A percentile compares a stretch with the other conserved stretches of the same genome.
These are phyloP conservation scores for Pyricularia pennisetigena DNA, from an alignment of 2,329 filamentous ascomycete species.

Conservation along the genomic window DNA sequence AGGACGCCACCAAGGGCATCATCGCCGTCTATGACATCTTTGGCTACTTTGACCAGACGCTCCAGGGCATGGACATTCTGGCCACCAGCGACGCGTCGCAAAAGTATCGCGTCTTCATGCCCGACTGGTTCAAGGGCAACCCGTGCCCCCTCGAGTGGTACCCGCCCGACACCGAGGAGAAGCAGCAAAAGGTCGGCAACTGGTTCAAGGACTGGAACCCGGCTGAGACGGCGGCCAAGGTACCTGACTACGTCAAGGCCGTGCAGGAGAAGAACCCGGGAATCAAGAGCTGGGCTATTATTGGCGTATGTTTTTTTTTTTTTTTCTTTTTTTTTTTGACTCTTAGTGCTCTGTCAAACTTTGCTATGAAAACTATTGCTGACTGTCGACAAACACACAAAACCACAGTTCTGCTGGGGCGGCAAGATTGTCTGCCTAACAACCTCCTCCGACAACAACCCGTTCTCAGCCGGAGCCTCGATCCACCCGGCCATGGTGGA, in stretches of 20 bases:
- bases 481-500: conserved; percentile 57
- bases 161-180: conserved; percentile 55
- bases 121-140: conserved; percentile 79
- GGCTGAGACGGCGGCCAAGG: conserved; percentile 32
- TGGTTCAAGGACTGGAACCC: conserved; percentile 48
- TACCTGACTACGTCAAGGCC: conserved; percentile 46
- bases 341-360: conserved; percentile 5
- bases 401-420: conserved; percentile 52
- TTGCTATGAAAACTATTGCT: background rate
- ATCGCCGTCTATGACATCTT: conserved; percentile 59
- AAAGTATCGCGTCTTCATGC: conserved; percentile 81
- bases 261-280: conserved; percentile 39
- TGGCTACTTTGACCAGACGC: conserved; percentile 59
- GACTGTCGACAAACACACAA: conserved; percentile 12
- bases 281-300: conserved; percentile 48
- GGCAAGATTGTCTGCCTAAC: conserved; percentile 53
- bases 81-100: conserved; percentile 42
- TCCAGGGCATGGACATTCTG: conserved; percentile 62
- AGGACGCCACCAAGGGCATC: conserved; percentile 44
- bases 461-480: conserved; percentile 43
- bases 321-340: background rate
- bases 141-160: conserved; percentile 50
- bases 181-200: conserved; percentile 44
- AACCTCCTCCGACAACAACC: conserved; percentile 38
- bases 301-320: conserved; percentile 39